Evolutionary conservation across 495 filamentous ascomycete genomes (phyloP).

Genomic region (Hypoxylon cercidicola): DNA sequence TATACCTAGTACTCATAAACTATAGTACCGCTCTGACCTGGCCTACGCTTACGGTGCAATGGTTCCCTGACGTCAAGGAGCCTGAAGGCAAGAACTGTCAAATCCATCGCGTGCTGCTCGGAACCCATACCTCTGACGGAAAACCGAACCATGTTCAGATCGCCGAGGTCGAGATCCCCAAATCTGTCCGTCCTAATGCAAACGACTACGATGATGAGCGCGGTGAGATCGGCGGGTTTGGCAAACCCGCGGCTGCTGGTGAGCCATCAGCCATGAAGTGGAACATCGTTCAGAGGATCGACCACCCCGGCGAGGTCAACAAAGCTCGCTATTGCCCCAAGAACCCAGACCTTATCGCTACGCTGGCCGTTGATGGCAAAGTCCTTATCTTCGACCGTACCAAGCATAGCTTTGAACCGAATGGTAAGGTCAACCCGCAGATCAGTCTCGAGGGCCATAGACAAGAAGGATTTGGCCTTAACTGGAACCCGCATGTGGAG

Average conservation of each 20-base stretch:
- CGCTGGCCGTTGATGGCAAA: conserved; percentile 86
- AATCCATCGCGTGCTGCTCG: conserved; percentile 90
- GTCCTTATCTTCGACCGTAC: conserved; percentile 95
- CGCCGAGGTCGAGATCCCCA: conserved; percentile 90
- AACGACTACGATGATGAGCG: conserved; percentile 88
- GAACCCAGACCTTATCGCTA: conserved; percentile 97
- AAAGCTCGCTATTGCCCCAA: conserved; percentile 98
- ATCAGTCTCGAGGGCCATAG: conserved; percentile 87
- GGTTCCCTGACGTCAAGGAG: conserved; percentile 94
- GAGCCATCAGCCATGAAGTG: conserved; percentile 76
- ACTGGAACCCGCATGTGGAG: conserved; percentile 86
- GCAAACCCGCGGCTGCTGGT: conserved; percentile 70
- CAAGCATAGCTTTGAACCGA: conserved; percentile 82
- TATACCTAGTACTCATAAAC: conserved; percentile 5
- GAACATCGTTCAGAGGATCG: conserved; percentile 92
- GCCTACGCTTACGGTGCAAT: conserved; percentile 97
- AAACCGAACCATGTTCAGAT: conserved; percentile 95
- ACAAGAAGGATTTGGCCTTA: conserved; percentile 91
- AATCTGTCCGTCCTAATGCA: conserved; percentile 74
- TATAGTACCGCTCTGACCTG: conserved; percentile 90
- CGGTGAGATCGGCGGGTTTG: conserved; percentile 94
- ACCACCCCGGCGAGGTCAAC: conserved; percentile 97
- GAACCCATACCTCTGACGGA: conserved; percentile 90
- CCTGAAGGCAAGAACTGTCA: conserved; percentile 85
- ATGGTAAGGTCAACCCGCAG: conserved; percentile 77